These are phyloP conservation scores for Rutstroemia sp. DNA, from an alignment of 2,329 filamentous ascomycete genomes.

Conservation along the genomic window DNA sequence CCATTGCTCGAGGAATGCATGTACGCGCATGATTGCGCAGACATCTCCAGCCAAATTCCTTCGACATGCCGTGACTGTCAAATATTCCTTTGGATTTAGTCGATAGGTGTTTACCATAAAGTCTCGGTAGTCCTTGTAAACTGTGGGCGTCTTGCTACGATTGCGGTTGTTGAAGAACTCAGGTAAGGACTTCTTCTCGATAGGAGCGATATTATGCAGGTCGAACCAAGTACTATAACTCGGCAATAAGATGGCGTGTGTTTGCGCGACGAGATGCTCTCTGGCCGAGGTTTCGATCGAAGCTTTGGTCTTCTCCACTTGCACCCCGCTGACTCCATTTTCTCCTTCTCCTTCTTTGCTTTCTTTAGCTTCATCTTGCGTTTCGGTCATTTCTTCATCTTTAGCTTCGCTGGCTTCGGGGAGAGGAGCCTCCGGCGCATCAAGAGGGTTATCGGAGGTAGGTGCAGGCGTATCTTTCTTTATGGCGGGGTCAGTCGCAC, in stretches of 20 bases:
- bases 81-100: slow-evolving; percentile 88
- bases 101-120: slow-evolving; percentile 99
- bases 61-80: slow-evolving; percentile 93
- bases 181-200: slow-evolving; percentile 89
- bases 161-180: slow-evolving; percentile 99
- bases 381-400: slow-evolving; percentile 76
- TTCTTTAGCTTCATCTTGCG: slow-evolving; percentile 43
- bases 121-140: slow-evolving; percentile 98
- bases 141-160: slow-evolving; percentile 91
- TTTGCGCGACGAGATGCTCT: slow-evolving; percentile 86
- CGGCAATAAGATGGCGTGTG: slow-evolving; percentile 89
- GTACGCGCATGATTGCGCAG: slow-evolving; percentile 97
- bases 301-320: slow-evolving; percentile 65
- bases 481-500: slow-evolving; percentile 38
- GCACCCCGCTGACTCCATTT: slow-evolving; percentile 42
- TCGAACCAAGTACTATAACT: slow-evolving; percentile 99
- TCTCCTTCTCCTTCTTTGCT: slow-evolving; percentile 36
- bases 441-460: slow-evolving; percentile 57
- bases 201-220: slow-evolving; percentile 84
- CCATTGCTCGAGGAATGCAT: slow-evolving; percentile 97
- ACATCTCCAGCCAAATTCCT: slow-evolving; percentile 95
- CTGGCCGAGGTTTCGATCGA: slow-evolving; percentile 79
- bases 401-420: slow-evolving; percentile 54
- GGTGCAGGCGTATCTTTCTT: slow-evolving; percentile 52
- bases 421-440: slow-evolving; percentile 58